Base-by-base conservation (phyloP, 1,284 basidiomycete species). In the Ustilago trichophora region DNA sequence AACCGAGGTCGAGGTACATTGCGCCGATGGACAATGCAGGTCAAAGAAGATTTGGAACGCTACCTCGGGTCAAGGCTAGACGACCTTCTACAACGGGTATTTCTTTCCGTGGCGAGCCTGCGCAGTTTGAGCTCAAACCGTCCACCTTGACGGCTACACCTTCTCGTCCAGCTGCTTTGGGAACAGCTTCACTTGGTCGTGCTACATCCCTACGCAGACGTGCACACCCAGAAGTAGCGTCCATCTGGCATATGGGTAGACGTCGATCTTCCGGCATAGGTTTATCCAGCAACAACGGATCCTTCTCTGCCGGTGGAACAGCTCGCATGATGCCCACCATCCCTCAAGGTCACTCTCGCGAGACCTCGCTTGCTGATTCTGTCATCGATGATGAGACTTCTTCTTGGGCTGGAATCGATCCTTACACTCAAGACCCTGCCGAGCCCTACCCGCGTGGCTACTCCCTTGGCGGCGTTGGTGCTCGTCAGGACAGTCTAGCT, bases 261-360 rank as follows among this genome's bases (percentile, higher is more conserved):
- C 44, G 64, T 1, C 52, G 57, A 1, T 67, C 64, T 13, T 67
- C 64, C 2, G 64, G 57, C 4, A 11, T 46, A n/a, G 42, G 42
- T 9, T 33, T 15, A 11, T 15, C 19, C 1, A 4, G 31, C 4
- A 11, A 24, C 21, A 21, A 11, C 2, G 32, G 38, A 1, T 37
- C 48, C 1, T 47, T 47, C 12, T 58, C 44, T 2, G 34, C 44
- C 1, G 47, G 38, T 2, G 53, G 47, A 13, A 37, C 44, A 0
- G 44, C 55, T 4, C 15, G 52, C 0, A 60, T 38, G 48, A 60
- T 60, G 64, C 57, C 64, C 3, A 62, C 64, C 7, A 67, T 57
- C 16, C 64, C 52, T 2, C 64, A 67, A 12, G 64, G 53, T 3
- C 45, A 57, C 18, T 60, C 64, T 6, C 47, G 57, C 15, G 57